phyloP scores from a whole-genome alignment of 2,329 filamentous ascomycete genomes.

The Pseudogymnoascus pannorum region DNA sequence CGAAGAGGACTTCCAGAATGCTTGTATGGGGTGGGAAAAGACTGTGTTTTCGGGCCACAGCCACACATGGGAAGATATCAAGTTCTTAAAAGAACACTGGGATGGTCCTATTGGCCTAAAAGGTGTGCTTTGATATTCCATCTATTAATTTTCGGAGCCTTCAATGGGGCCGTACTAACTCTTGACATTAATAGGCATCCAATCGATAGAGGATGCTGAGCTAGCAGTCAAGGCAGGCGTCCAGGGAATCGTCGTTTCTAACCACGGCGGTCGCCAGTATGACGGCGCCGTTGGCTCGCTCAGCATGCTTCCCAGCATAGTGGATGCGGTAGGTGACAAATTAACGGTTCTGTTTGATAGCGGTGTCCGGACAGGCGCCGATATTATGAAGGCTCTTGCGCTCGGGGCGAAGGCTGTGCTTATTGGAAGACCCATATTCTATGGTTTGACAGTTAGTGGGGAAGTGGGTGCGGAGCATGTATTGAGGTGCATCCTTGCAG shows the following conservation, averaged over 20 bases:
- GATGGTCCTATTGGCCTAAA: conserved; percentile 48
- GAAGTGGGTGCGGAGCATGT: conserved; percentile 55
- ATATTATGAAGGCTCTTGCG: conserved; percentile 54
- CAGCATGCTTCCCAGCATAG: conserved; percentile 53
- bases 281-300: conserved; percentile 53
- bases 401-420: conserved; percentile 57
- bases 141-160: conserved; percentile 37
- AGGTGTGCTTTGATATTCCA: neutral
- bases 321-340: conserved; percentile 27
- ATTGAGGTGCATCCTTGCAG: conserved; percentile 52
- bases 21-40: conserved; percentile 56
- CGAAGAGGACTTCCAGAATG: conserved; percentile 43
- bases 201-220: conserved; percentile 52
- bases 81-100: conserved; percentile 54
- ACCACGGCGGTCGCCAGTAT: conserved; percentile 51
- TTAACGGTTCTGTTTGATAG: conserved; percentile 52
- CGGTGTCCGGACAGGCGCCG: conserved; percentile 47
- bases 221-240: conserved; percentile 49
- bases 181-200: conserved; percentile 49
- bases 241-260: conserved; percentile 54
- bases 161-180: conserved; percentile 56
- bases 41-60: conserved; percentile 55
- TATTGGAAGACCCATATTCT: conserved; percentile 53
- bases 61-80: conserved; percentile 56
- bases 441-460: conserved; percentile 51